Evolutionary conservation across 805 yeast species (phyloP), one percentile per base, ranked within the genome.

Genomic region (Schwanniomyces vanrijiae): DNA sequence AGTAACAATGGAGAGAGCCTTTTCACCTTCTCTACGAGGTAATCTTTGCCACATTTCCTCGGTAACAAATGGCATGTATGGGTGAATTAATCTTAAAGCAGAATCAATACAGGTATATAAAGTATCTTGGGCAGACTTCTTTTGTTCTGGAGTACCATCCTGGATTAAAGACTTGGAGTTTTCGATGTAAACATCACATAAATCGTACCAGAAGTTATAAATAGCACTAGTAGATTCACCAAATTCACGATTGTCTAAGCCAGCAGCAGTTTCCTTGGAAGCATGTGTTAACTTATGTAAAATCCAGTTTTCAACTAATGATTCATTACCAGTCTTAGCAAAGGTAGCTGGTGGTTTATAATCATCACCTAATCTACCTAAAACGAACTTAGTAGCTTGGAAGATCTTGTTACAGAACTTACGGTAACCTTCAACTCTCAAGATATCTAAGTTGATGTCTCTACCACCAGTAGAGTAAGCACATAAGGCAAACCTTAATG

Each of bases 31-130:
- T 65, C 97, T 84, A 62, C 87, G 86, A 59, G 98, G 98, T 62
- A 94, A 76, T 72, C 98, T 88, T 76, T 94, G 99, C 97, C 97
- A 94, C 88, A 94, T 82, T 77, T 94, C 99, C 72, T 94, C 99
- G 41, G 98, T 86, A 56, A 94, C 76, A 66, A 82, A 94, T 34
- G 99, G 99, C 99, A 94, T 94, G 77, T 90, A 94, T 66, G 99
- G 99, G 66, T 92, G 98, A 58, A 92, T 94, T 74, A 94, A 66
- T 66, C 80, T 85, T 74, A 92, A 80, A 9, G 97, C 97, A 55
- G 87, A 88, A 62, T 94, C 98, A 57, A 92, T 78, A 73, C 96
- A 82, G 29, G 94, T 88, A 82, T 90, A 94, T 56, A 94, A 78
- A 20, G 98, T 94, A 67, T 92, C 95, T 74, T 86, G 88, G 14